phyloP scores from a whole-genome alignment of 495 filamentous ascomycete species.

The Podospora anserina region DNA sequence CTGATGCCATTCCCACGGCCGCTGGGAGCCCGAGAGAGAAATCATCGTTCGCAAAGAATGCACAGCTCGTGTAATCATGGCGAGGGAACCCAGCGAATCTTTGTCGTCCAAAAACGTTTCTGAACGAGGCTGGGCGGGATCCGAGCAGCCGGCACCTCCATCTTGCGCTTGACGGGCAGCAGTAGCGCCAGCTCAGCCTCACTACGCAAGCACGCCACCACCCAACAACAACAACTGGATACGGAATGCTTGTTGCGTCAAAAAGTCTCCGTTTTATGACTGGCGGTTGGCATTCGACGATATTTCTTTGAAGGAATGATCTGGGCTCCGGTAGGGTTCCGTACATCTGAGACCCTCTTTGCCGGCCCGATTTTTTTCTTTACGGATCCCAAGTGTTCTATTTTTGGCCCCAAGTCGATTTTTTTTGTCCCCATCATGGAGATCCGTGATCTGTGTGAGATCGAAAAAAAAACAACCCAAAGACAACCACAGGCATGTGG shows the following conservation, averaged over 20 bases:
- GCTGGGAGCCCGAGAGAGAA: neutral
- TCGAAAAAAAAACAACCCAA: neutral
- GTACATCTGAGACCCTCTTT: neutral
- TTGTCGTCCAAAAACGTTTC: neutral
- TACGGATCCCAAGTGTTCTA: neutral
- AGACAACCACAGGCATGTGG: neutral
- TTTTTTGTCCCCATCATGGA: neutral
- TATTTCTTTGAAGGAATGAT: neutral
- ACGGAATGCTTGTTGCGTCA: neutral
- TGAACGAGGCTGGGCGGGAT: slow-evolving; percentile 5
- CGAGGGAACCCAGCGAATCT: neutral
- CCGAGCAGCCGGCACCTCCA: slow-evolving; percentile 1
- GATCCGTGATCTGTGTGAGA: neutral
- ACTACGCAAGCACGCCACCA: slow-evolving; percentile 2
- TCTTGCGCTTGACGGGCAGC: neutral
- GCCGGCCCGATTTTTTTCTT: neutral
- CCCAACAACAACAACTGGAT: neutral
- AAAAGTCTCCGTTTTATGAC: too few species aligned
- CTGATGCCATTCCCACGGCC: neutral
- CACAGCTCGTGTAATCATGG: neutral
- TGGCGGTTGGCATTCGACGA: too few species aligned
- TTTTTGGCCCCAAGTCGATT: neutral
- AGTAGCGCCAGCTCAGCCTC: slow-evolving; percentile 4
- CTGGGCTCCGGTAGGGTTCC: neutral
- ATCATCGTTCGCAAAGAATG: neutral